Conservation (phyloP, 768 basidiomycete species). For the Lactarius tabidus region DNA sequence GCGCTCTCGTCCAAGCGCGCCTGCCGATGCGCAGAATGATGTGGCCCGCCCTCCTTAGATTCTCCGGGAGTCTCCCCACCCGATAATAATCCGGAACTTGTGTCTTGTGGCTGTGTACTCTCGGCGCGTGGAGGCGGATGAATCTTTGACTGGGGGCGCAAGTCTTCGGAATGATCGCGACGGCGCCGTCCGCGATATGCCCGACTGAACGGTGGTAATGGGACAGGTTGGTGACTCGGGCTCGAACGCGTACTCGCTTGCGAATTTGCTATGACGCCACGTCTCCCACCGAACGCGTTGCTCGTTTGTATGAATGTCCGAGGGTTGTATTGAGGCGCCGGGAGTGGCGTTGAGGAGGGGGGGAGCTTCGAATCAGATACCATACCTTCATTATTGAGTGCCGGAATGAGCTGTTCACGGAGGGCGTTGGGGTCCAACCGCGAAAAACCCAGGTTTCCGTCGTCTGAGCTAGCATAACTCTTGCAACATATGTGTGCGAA, state of each 20-base stretch:
- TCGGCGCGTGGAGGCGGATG: constrained; percentile 78
- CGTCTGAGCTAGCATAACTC: constrained; percentile 34
- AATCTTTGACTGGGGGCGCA: constrained; percentile 36
- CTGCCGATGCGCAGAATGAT: constrained; percentile 11
- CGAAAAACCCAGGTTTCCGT: constrained; percentile 30
- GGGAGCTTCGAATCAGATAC: constrained; percentile 73
- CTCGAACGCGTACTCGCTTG: constrained; percentile 64
- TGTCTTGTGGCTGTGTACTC: constrained; percentile 78
- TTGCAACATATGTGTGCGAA: constrained; percentile 69
- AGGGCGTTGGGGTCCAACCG: constrained; percentile 46
- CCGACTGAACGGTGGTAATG: constrained; percentile 48
- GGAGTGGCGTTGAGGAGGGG: constrained; percentile 71
- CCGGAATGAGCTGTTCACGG: constrained; percentile 64
- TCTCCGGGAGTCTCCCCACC: constrained; percentile 81
- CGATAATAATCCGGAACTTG: constrained; percentile 70
- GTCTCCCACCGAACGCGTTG: constrained; percentile 20
- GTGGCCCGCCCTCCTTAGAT: constrained; percentile 33
- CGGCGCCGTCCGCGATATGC: constrained; percentile 46
- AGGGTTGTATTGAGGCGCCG: constrained; percentile 56
- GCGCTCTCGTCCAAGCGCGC: constrained; percentile 37
- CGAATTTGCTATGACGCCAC: constrained; percentile 33
- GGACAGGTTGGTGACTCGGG: constrained; percentile 64
- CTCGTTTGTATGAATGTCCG: constrained; percentile 61
- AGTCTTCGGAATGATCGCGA: constrained; percentile 38
- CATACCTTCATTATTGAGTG: constrained; percentile 59